Conservation (phyloP, 208 protist species). For the Naegleria gruberi region DNA sequence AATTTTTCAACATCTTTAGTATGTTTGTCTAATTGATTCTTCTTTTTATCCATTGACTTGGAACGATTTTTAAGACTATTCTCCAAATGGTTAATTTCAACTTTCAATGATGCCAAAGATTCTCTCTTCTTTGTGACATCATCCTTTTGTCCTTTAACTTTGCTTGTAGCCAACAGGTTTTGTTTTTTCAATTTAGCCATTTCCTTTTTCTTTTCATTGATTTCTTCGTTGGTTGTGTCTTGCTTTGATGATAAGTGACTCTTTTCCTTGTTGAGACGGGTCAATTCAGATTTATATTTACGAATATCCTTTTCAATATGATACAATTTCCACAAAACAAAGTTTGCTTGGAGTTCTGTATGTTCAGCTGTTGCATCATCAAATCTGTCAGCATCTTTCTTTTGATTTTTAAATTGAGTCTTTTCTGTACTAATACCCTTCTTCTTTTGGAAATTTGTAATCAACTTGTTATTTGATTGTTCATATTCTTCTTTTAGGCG, state of each 20-base stretch:
- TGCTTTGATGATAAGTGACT: neutral
- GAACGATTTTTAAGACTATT: neutral
- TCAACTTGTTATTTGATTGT: conserved; percentile 62
- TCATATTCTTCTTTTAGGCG: conserved; percentile 52
- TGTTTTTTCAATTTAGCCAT: conserved; percentile 58
- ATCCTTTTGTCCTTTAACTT: neutral
- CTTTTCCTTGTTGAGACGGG: neutral
- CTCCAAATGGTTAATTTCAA: neutral
- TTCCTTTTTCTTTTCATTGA: conserved; percentile 48
- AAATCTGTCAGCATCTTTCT: conserved; percentile 87
- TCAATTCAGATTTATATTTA: conserved; percentile 45
- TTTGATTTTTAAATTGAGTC: conserved; percentile 83
- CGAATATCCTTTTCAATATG: conserved; percentile 64
- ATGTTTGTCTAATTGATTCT: conserved; percentile 43
- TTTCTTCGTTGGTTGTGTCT: conserved; percentile 29
- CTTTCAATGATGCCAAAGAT: neutral
- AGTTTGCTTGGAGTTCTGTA: conserved; percentile 40
- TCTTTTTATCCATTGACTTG: conserved; percentile 4
- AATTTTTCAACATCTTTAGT: conserved; percentile 61
- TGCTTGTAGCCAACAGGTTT: conserved; percentile 39
- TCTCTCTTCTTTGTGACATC: neutral
- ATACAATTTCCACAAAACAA: conserved; percentile 74
- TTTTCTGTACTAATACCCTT: conserved; percentile 73
- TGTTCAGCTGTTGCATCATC: conserved; percentile 47
- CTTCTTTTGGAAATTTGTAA: conserved; percentile 68